Evolutionary conservation across 805 yeast species (phyloP).

Genomic region (Candida ascalaphidarum): DNA sequence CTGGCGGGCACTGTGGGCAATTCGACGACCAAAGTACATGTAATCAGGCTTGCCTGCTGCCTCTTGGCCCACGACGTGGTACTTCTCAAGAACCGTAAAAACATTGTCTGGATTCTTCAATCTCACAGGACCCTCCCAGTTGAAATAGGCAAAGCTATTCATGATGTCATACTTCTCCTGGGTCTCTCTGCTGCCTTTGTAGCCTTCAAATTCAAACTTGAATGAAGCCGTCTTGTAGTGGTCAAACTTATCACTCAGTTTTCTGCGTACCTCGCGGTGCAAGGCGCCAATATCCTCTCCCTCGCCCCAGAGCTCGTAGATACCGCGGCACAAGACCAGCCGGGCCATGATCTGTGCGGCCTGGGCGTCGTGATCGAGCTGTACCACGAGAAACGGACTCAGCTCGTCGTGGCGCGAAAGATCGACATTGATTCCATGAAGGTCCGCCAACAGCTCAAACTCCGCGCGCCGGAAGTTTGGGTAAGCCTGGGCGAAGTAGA

Average conservation of each 20-base stretch:
- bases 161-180: slow-evolving; percentile 51
- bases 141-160: slow-evolving; percentile 63
- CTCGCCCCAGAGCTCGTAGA: slow-evolving; percentile 80
- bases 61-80: slow-evolving; percentile 38
- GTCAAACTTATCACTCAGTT: slow-evolving; percentile 23
- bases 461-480: slow-evolving; percentile 75
- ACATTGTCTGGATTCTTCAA: slow-evolving; percentile 69
- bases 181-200: slow-evolving; percentile 53
- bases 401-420: slow-evolving; percentile 47
- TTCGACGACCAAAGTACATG: slow-evolving; percentile 70
- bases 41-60: slow-evolving; percentile 42
- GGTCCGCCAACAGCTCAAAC: slow-evolving; percentile 72
- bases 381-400: slow-evolving; percentile 65
- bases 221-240: slow-evolving; percentile 44
- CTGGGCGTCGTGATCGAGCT: slow-evolving; percentile 54
- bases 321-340: slow-evolving; percentile 61
- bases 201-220: slow-evolving; percentile 77
- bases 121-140: slow-evolving; percentile 66
- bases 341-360: slow-evolving; percentile 60
- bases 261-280: slow-evolving; percentile 40
- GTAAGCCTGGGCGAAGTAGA: slow-evolving; percentile 83
- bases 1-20: slow-evolving; percentile 54
- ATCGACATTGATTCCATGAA: slow-evolving; percentile 50
- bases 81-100: slow-evolving; percentile 72
- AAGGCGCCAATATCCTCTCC: slow-evolving; percentile 50